phyloP scores from a whole-genome alignment of 352 stramenopile genomes.

The Pythium guiyangense region DNA sequence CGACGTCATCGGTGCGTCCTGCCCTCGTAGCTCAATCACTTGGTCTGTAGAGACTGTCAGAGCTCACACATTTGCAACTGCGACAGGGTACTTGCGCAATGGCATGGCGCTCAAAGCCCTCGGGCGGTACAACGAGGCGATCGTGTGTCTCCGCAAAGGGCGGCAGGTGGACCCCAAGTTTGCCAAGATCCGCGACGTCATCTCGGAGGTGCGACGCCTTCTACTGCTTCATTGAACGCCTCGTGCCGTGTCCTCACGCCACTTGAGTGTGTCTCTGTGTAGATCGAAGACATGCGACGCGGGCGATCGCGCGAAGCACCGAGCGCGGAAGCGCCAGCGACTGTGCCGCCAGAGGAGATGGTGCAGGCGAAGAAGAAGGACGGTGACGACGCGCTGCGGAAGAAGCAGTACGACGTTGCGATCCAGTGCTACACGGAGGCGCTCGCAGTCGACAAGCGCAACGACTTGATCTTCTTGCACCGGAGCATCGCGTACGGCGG shows the following conservation, averaged over 20 bases:
- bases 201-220: slow-evolving; percentile 31
- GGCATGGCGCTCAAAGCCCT: slow-evolving; percentile 88
- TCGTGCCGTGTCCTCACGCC: too few species aligned
- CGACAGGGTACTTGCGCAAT: slow-evolving; percentile 86
- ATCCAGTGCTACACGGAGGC: slow-evolving; percentile 47
- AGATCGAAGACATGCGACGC: slow-evolving; percentile 15
- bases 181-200: slow-evolving; percentile 46
- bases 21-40: neutral
- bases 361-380: slow-evolving; percentile 24
- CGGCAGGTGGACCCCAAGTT: slow-evolving; percentile 74
- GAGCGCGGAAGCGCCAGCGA: slow-evolving; percentile 21
- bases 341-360: slow-evolving; percentile 7
- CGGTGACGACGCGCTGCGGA: slow-evolving; percentile 40
- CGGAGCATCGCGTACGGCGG: slow-evolving; percentile 42
- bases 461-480: slow-evolving; percentile 50
- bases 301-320: slow-evolving; percentile 18
- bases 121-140: slow-evolving; percentile 66
- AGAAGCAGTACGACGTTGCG: slow-evolving; percentile 43
- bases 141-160: slow-evolving; percentile 58
- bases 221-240: too few species aligned
- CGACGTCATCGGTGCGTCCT: slow-evolving; percentile 81
- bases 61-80: neutral
- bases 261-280: too few species aligned
- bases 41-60: neutral
- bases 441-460: slow-evolving; percentile 39